Evolutionary conservation across 306 rosid genomes (phyloP), one percentile per base, ranked within the genome.

Genomic region (Dryas octopetala): DNA sequence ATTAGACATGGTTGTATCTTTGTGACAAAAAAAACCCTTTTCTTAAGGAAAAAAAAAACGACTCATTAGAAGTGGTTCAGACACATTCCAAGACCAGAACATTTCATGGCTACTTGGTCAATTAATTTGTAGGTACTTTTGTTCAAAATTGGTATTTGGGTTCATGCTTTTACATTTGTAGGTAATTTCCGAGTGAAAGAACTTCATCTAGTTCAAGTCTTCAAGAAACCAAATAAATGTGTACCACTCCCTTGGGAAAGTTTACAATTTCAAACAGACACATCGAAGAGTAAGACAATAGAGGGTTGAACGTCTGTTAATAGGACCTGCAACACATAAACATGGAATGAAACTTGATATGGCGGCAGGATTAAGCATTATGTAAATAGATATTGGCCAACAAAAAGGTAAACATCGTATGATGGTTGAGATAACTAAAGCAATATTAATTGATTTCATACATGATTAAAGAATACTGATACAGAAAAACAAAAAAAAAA

Each of bases 271-370:
- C 63, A 70, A 70, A 40, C 40, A 70, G 60, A 68, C 28, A 68
- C 28, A 8, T 70, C 74, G 62, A 70, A 70, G 50, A 6, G 63
- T 53, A 70, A 70, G 63, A 70, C 40, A 68, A 46, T 28, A 68
- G 73, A 70, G 38, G 44, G 74, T 70, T 70, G 74, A 54, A 70
- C 63, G 64, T 70, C 74, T 53, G 52, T 70, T 70, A 40, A 40
- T 54, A 54, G 40, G 47, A 70, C 74, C 52, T 70, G 74, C 64
- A 70, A 40, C 50, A 53, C 64, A 70, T 53, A 53, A 10, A 53
- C n/a, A 40, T 23, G 17, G 50, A 53, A 41, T 68, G 63, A 70
- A 70, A 40, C 46, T 15, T 62, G 66, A 62, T 41, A 1, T 70
- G 40, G 50, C 28, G 5, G 12, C 50, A 48, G 44, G 44, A 67